Base-by-base conservation (phyloP, 2,329 filamentous ascomycete genomes). In the Colletotrichum sublineola region DNA sequence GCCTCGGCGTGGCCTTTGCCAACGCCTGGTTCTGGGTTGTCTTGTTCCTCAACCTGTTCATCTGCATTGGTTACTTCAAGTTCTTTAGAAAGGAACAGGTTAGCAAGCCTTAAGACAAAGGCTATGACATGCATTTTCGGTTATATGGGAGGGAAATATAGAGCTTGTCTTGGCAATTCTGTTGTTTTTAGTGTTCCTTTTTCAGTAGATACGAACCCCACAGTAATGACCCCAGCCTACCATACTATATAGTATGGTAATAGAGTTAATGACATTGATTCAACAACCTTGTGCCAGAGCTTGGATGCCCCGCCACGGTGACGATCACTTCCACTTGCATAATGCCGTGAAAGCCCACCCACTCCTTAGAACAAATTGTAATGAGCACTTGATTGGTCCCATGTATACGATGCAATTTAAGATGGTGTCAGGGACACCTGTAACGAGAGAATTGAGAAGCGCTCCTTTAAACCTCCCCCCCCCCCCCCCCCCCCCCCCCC, bases 21-120 rank as follows among this genome's bases (percentile, higher is more conserved):
- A 84, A 85, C 67, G 81, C 83, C 15, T 88, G 86, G 84, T 91
- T 92, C 78, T 92, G 90, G 90, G 81, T 91, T 67, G 88, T 86
- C 56, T 76, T 92, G 38, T 68, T 85, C 6, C 82, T 88, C 64
- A 90, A 93, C 78, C 78, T 91, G 63, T 79, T 85, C 29, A 86
- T 92, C 72, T 91, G 87, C 74, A 81, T 88, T 78, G 87, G 88
- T 58, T 90, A 85, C 77, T 85, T 88, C 76, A 82, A 81, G 74
- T 90, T 86, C 79, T 89, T 89, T 80, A 80, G 87, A 71, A 89
- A 88, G 80, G 87, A 89, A 79, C 87, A 89, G 79, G 82, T 89
- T 74, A 83, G 82, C 67, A 89, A 89, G 80, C 87, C 87, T 56
- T 85, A 77, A 74, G 50, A 42, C 9, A 46, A 42, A 71, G 65